phyloP scores from a whole-genome alignment of 768 basidiomycete genomes.

The Favolaschia claudopus region DNA sequence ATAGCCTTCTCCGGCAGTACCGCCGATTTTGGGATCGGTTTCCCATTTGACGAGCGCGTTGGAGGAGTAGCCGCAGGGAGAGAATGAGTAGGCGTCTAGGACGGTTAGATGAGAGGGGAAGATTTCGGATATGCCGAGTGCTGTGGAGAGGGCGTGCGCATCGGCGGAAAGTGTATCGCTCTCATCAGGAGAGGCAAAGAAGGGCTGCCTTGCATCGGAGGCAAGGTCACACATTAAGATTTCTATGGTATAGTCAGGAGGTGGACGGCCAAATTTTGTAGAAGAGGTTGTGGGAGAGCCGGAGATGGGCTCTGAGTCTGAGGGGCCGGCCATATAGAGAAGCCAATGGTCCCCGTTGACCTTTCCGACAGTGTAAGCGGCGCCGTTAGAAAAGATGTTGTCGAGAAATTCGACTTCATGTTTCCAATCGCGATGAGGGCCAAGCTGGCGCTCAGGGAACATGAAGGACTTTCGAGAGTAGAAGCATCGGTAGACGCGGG shows the following conservation, averaged over 20 bases:
- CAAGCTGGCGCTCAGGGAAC: conserved; percentile 95
- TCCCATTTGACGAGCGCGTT: conserved; percentile 86
- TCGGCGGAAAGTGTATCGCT: conserved; percentile 56
- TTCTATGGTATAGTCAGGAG: conserved; percentile 93
- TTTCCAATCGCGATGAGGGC: conserved; percentile 94
- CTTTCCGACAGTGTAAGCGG: conserved; percentile 96
- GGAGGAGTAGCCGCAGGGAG: conserved; percentile 95
- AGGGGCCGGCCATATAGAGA: conserved; percentile 85
- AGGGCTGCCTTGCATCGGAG: conserved; percentile 75
- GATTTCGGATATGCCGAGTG: conserved; percentile 81
- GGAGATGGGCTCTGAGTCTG: conserved; percentile 30
- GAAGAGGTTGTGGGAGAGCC: conserved; percentile 18
- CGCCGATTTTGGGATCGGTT: conserved; percentile 38
- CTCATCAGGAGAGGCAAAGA: conserved; percentile 60
- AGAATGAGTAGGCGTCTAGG: conserved; percentile 92
- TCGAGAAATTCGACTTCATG: conserved; percentile 93
- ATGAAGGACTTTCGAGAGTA: conserved; percentile 99
- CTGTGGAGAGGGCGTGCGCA: conserved; percentile 67
- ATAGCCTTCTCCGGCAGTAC: conserved; percentile 78
- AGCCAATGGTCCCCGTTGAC: conserved; percentile 99
- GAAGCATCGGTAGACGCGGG: conserved; percentile 88
- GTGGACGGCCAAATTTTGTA: conserved; percentile 28
- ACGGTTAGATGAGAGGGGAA: conserved; percentile 83
- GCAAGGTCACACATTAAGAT: conserved; percentile 96
- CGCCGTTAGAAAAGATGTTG: conserved; percentile 84